Percentiles rank a stretch among this genome's conserved stretches.
These are phyloP conservation scores for Trametes punicea DNA, from an alignment of 768 basidiomycete species.

Conservation along the genomic window DNA sequence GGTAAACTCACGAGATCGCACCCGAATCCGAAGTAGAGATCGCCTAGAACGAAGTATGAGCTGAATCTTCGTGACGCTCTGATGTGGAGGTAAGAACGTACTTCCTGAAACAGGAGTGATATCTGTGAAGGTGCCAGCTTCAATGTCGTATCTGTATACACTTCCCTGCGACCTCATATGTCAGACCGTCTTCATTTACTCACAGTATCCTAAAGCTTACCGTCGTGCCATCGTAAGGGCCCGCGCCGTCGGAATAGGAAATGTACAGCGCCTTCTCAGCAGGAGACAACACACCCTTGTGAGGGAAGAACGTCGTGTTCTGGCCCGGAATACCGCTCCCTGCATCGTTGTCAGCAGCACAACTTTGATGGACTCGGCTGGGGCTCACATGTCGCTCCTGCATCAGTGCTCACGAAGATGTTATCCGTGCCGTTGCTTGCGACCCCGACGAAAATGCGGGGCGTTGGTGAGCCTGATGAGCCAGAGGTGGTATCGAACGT, in stretches of 20 bases:
- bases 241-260: conserved; percentile 60
- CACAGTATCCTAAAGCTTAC: neutral
- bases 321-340: conserved; percentile 59
- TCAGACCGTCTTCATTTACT: neutral
- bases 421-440: conserved; percentile 53
- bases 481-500: conserved; percentile 63
- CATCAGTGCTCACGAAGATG: conserved; percentile 54
- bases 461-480: conserved; percentile 48
- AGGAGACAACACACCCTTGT: conserved; percentile 64
- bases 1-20: no score
- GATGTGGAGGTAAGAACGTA: neutral
- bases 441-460: conserved; percentile 67
- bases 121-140: conserved; percentile 53
- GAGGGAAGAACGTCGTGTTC: conserved; percentile 55
- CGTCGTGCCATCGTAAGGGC: conserved; percentile 54
- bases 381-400: conserved; percentile 53
- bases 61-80: neutral
- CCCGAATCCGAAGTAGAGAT: conserved; percentile 62
- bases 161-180: conserved; percentile 18
- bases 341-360: conserved; percentile 21
- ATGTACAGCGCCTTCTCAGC: conserved; percentile 56
- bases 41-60: conserved; percentile 22
- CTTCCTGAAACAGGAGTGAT: conserved; percentile 60
- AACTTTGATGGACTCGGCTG: neutral
- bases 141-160: conserved; percentile 44